Percentiles rank a stretch among this genome's conserved stretches.
Evolutionary conservation across 2,329 filamentous ascomycete genomes (phyloP).

Genomic region (Epicoccum sorghinum): DNA sequence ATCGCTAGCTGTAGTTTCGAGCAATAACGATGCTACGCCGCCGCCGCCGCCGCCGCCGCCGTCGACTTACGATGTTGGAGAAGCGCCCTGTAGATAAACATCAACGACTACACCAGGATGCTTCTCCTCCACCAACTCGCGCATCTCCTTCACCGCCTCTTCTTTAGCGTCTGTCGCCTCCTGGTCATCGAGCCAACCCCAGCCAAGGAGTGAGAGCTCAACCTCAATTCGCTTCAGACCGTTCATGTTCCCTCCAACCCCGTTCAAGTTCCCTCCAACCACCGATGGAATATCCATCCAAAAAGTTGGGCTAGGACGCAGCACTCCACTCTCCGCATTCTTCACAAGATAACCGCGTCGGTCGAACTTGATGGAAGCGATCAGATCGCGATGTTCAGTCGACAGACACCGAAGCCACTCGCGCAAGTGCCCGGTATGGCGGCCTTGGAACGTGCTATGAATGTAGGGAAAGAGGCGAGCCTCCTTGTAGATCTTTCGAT

Average conservation of each 20-base stretch:
- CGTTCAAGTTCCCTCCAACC: not conserved
- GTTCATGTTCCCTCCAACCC: too few relatives aligned
- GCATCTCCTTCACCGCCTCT: too few relatives aligned
- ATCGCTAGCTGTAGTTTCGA: too few relatives aligned
- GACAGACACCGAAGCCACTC: not conserved
- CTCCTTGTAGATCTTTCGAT: constrained; percentile 7
- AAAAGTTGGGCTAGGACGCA: constrained; percentile 4
- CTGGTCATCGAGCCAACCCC: too few relatives aligned
- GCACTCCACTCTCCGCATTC: not conserved
- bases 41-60: too few relatives aligned
- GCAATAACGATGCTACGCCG: too few relatives aligned
- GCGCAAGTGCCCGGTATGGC: constrained; percentile 6
- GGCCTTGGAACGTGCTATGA: constrained; percentile 7
- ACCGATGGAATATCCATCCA: constrained; percentile 8
- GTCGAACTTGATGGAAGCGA: not conserved
- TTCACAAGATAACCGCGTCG: constrained; percentile 6
- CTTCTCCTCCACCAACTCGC: too few relatives aligned
- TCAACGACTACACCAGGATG: too few relatives aligned
- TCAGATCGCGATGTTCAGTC: not conserved
- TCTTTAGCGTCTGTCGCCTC: too few relatives aligned
- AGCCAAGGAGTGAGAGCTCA: not conserved
- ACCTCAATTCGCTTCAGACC: constrained; percentile 9
- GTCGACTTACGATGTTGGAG: too few relatives aligned
- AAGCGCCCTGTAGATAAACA: too few relatives aligned
- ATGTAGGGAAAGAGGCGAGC: constrained; percentile 5